Evolutionary conservation across 768 basidiomycete genomes (phyloP), one percentile per base, ranked within the genome.

Genomic region (Psilocybe subaeruginosa): DNA sequence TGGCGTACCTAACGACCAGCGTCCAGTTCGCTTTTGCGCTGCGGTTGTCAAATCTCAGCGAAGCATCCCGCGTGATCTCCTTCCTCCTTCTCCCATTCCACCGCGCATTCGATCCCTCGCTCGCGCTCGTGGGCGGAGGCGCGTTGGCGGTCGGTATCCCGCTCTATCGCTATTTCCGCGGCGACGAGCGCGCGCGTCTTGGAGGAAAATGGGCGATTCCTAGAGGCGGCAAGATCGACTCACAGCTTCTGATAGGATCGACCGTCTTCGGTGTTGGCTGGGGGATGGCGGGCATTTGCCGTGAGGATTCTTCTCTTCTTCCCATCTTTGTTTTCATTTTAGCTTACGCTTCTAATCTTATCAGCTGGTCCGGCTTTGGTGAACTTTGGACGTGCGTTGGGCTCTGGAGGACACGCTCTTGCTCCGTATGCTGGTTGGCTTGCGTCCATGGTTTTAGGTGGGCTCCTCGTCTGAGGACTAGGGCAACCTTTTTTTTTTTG

Each of bases 301-400:
- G 87, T 88, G 72, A 69, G 87, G 76, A 16, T 51, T 55, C 11
- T 46, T 27, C 37, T 45, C 19, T 52, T 19, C 33, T 43, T 54
- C n/a, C 11, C 23, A 30, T 33, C 17, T 16, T 17, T 33, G 54
- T 17, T 49, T 7, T 19, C 23, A 17, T 64, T 33, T 43, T 51
- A 43, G 33, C 33, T 59, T 14, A 46, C 64, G 66, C 23, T 64
- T 45, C 39, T 48, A 11, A 35, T 35, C 11, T 47, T 56, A 23
- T 14, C 61, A 89, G 87, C 85, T 61, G 87, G 86, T 16, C 86
- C 87, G 8, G 85, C 75, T n/a, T 73, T 89, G 16, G 80, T 88
- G 33, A 88, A 87, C 66, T 67, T 88, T 29, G 87, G 87, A 29
- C 76, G 80, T 49, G 79, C 81, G 9, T 59, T 86, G 29, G 70